Evolutionary conservation across 2,329 filamentous ascomycete species (phyloP).

Genomic region (Ophiocordyceps australis): DNA sequence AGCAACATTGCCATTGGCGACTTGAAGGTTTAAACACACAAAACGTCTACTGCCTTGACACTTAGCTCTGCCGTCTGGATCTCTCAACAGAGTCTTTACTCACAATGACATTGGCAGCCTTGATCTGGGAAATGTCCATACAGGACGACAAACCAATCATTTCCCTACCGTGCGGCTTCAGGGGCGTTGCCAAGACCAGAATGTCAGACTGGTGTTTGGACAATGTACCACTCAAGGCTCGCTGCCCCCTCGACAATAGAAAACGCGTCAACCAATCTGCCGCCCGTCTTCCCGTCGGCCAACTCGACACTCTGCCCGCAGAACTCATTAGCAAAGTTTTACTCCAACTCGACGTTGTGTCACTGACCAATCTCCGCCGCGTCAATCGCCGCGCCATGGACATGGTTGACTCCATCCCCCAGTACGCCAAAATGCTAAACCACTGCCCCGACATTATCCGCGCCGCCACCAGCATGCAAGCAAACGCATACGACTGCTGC

Average conservation of each 20-base stretch:
- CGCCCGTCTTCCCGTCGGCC: not conserved
- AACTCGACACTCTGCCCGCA: not conserved
- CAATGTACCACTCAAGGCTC: conserved; percentile 1
- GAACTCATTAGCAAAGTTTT: not conserved
- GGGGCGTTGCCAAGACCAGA: no score
- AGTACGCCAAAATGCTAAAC: conserved; percentile 12
- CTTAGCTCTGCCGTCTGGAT: no score
- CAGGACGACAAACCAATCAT: no score
- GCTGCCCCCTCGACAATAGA: conserved; percentile 1
- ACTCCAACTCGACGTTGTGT: not conserved
- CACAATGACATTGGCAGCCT: no score
- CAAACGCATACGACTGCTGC: conserved; percentile 11
- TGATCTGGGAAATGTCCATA: no score
- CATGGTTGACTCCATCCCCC: conserved; percentile 10
- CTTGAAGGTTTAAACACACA: no score
- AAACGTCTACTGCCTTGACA: no score
- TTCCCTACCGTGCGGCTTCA: no score
- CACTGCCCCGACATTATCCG: conserved; percentile 13
- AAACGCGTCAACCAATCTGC: not conserved
- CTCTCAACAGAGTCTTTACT: no score
- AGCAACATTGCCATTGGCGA: no score
- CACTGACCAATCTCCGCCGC: not conserved
- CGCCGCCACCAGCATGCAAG: conserved; percentile 14
- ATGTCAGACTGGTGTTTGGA: no score
- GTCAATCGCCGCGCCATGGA: conserved; percentile 1